Conservation (phyloP, 176 grass and related monocot genomes). For the bread wheat (Triticum aestivum) region IWGSC_CS_RefSeq_v2.1 NC_057799.1:421585900-421586399, state of each 20-base stretch:
- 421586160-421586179: neutral
- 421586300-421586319: neutral
- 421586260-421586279: constrained; percentile 14
- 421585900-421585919: constrained; percentile 32
- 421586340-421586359: neutral
- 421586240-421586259: neutral
- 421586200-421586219: neutral
- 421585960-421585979: constrained; percentile 2
- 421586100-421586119: neutral
- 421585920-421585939: constrained; percentile 11
- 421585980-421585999: neutral
- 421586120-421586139: constrained; percentile 45
- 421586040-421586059: neutral
- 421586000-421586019: constrained; percentile 41
- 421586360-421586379: neutral
- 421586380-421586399: neutral
- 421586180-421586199: neutral
- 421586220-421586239: too few species aligned
- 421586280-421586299: neutral
- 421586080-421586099: neutral
- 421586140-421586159: neutral
- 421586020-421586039: constrained; percentile 34
- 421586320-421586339: neutral
- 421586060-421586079: constrained; percentile 9
- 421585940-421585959: constrained; percentile 6